These are phyloP conservation scores for Agrostemma githago DNA, from an alignment of 148 eudicot genomes.

Conservation along the genomic window DNA sequence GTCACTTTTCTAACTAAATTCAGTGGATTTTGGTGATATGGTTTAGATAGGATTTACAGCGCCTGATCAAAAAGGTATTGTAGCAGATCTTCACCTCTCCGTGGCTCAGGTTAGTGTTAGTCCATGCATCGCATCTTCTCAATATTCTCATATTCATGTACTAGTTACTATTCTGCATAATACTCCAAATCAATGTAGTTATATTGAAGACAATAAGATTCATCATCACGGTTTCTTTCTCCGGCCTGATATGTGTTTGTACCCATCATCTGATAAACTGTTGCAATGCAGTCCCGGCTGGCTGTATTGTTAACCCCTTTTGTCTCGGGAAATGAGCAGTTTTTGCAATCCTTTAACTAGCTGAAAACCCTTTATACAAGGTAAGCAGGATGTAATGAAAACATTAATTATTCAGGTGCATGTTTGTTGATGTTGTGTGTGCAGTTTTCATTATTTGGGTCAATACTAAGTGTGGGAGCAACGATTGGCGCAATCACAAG, in stretches of 20 bases:
- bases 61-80: slow-evolving; percentile 22
- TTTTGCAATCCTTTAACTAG: too few relatives aligned
- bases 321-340: too few relatives aligned
- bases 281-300: too few relatives aligned
- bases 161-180: too few relatives aligned
- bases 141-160: background rate
- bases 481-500: slow-evolving; percentile 26
- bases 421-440: background rate
- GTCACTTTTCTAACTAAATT: background rate
- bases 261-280: too few relatives aligned
- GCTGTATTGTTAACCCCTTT: too few relatives aligned
- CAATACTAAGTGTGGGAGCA: slow-evolving; percentile 26
- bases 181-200: too few relatives aligned
- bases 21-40: background rate
- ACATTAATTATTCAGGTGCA: too few relatives aligned
- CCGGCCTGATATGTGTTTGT: too few relatives aligned
- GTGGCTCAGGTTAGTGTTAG: slow-evolving; percentile 29
- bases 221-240: too few relatives aligned
- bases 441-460: slow-evolving; percentile 27
- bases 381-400: background rate
- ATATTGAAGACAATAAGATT: too few relatives aligned
- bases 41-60: slow-evolving; percentile 26
- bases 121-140: background rate
- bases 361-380: background rate
- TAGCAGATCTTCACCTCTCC: slow-evolving; percentile 20